These are phyloP conservation scores for Areca catechu DNA, from an alignment of 176 grass and related monocot species.

Conservation along the genomic window DNA sequence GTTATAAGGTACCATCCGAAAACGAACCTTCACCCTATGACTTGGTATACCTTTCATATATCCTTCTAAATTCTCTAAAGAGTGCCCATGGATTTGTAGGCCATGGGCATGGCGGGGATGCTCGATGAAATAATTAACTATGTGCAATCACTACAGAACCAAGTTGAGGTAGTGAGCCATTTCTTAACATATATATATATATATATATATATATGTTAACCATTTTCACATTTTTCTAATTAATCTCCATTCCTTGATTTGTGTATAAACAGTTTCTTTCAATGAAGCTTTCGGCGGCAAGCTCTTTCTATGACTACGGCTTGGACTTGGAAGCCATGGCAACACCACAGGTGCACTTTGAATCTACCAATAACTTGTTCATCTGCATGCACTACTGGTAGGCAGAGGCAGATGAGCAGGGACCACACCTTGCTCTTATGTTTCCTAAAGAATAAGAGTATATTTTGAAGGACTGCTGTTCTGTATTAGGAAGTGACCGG, in stretches of 20 bases:
- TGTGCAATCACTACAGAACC: constrained; percentile 19
- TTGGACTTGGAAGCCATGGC: not conserved
- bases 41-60: no score
- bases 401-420: not conserved
- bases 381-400: constrained; percentile 3
- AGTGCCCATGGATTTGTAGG: not conserved
- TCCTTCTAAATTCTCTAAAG: not conserved
- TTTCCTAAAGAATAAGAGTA: not conserved
- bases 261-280: constrained; percentile 15
- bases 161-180: constrained; percentile 17
- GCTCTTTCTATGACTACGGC: constrained; percentile 13
- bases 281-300: constrained; percentile 13
- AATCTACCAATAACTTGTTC: not conserved
- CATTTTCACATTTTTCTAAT: not conserved
- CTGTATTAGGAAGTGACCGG: not conserved
- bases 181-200: not conserved
- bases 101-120: constrained; percentile 19
- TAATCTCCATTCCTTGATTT: not conserved
- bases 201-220: not conserved
- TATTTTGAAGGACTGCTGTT: not conserved
- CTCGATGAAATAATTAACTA: constrained; percentile 25
- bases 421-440: not conserved
- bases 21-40: not conserved
- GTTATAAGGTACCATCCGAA: constrained; percentile 10
- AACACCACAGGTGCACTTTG: not conserved